A percentile compares a stretch with the other conserved stretches of the same genome.
Conservation (phyloP, 1,284 basidiomycete species). For the Ustilago shanxiensis region DNA sequence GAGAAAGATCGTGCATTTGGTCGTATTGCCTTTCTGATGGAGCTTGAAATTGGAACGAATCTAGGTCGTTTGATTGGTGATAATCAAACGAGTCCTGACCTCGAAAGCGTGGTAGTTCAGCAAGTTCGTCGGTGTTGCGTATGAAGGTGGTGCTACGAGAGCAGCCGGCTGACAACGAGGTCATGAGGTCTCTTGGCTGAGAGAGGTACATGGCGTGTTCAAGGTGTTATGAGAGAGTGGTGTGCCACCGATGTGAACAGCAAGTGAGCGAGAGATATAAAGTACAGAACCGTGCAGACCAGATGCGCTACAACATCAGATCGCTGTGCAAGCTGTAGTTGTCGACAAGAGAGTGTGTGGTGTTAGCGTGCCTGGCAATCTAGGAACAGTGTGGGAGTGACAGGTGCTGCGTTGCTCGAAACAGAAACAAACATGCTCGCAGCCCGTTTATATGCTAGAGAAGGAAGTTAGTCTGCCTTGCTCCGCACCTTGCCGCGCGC, state of each 20-base stretch:
- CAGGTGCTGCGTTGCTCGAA: not conserved
- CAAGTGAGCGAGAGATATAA: not conserved
- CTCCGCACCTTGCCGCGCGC: not conserved
- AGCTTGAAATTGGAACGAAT: not conserved
- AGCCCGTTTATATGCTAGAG: slow-evolving; percentile 16
- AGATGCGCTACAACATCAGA: not conserved
- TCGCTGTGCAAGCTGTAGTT: not conserved
- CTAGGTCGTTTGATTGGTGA: not conserved
- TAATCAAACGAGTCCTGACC: not conserved
- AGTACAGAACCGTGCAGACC: not conserved
- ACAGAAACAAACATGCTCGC: slow-evolving; percentile 2
- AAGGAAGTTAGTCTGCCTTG: not conserved
- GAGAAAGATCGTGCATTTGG: not conserved
- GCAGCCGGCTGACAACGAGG: slow-evolving; percentile 24
- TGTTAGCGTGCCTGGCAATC: not conserved
- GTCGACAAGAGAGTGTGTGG: not conserved
- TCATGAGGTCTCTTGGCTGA: slow-evolving; percentile 25
- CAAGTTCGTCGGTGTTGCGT: not conserved
- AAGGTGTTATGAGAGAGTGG: not conserved
- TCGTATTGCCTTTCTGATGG: not conserved
- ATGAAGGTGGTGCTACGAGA: slow-evolving; percentile 16
- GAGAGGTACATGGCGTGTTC: slow-evolving; percentile 28
- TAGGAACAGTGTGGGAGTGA: slow-evolving; percentile 9
- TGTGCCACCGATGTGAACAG: not conserved
- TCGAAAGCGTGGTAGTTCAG: not conserved